Percentiles rank a stretch among this genome's conserved stretches.
phyloP scores from a whole-genome alignment of 2,329 filamentous ascomycete genomes.

The Camillea tinctor region DNA sequence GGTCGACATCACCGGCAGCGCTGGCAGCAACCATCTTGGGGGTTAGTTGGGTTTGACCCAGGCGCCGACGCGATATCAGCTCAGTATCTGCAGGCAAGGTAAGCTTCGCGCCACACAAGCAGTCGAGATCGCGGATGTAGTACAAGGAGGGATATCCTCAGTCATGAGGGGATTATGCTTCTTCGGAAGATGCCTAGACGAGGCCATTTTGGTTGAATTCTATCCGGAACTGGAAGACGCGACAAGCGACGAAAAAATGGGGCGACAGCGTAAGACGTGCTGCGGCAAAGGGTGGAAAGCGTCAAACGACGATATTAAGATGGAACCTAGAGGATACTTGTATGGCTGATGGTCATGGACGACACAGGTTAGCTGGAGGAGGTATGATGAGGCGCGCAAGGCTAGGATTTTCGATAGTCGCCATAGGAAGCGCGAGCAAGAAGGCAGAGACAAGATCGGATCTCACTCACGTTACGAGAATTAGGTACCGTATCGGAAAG shows the following conservation, averaged over 20 bases:
- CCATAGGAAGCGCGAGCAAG: conserved; percentile 27
- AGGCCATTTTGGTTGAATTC: conserved; percentile 35
- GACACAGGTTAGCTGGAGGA: conserved; percentile 24
- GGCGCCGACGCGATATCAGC: conserved; percentile 77
- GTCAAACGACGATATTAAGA: conserved; percentile 19
- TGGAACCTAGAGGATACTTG: conserved; percentile 11
- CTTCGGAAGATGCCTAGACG: conserved; percentile 52
- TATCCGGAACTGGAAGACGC: conserved; percentile 2
- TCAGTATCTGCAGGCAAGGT: conserved; percentile 56
- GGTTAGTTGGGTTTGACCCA: conserved; percentile 88
- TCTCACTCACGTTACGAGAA: conserved; percentile 30
- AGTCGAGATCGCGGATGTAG: conserved; percentile 12
- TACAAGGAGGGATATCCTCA: conserved; percentile 64
- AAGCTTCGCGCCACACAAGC: conserved; percentile 9
- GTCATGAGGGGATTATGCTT: conserved; percentile 66
- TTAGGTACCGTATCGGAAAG: conserved; percentile 3
- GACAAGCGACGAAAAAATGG: background rate
- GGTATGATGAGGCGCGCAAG: conserved; percentile 24
- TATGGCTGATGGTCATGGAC: conserved; percentile 16
- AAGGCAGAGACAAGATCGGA: conserved; percentile 12
- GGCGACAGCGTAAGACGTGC: background rate
- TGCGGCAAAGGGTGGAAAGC: background rate
- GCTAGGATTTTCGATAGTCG: conserved; percentile 25
- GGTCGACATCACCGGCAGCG: conserved; percentile 68
- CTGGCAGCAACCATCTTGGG: conserved; percentile 76